These are phyloP conservation scores for Lachancea fermentati DNA, from an alignment of 805 yeast genomes.

Conservation along the genomic window DNA sequence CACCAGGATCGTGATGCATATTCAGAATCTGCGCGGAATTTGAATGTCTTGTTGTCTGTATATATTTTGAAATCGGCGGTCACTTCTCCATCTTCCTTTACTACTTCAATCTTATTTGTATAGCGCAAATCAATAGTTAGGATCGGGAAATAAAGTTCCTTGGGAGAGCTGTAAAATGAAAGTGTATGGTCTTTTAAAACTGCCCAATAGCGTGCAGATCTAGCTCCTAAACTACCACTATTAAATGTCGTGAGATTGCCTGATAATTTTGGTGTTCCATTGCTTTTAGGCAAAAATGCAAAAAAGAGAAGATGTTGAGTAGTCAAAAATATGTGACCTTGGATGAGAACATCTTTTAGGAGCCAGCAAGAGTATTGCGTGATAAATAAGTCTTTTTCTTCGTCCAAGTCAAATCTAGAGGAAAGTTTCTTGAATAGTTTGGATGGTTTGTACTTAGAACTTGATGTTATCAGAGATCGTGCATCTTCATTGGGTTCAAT, in stretches of 20 bases:
- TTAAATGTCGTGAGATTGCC: constrained; percentile 38
- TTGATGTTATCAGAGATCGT: constrained; percentile 8
- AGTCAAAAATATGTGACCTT: constrained; percentile 80
- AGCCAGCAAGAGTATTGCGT: constrained; percentile 77
- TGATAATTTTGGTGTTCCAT: constrained; percentile 39
- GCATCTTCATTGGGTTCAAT: constrained; percentile 14
- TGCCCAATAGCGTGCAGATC: constrained; percentile 68
- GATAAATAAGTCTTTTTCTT: constrained; percentile 45
- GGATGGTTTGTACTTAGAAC: constrained; percentile 29
- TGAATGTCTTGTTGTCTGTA: constrained; percentile 52
- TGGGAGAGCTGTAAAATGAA: constrained; percentile 60
- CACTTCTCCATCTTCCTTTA: constrained; percentile 11
- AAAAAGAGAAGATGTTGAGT: constrained; percentile 59
- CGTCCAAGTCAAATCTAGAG: constrained; percentile 40
- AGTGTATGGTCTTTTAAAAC: constrained; percentile 64
- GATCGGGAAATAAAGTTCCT: constrained; percentile 80
- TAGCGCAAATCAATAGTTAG: constrained; percentile 65
- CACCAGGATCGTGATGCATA: constrained; percentile 79
- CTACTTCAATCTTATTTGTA: constrained; percentile 55
- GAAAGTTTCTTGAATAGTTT: constrained; percentile 35
- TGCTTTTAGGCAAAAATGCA: constrained; percentile 65
- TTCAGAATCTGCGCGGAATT: constrained; percentile 67
- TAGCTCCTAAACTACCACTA: constrained; percentile 5
- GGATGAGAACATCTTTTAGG: constrained; percentile 72
- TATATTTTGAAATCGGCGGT: constrained; percentile 51